Base-by-base conservation (phyloP, 2,329 filamentous ascomycete species). In the Podosphaera xanthii region DNA sequence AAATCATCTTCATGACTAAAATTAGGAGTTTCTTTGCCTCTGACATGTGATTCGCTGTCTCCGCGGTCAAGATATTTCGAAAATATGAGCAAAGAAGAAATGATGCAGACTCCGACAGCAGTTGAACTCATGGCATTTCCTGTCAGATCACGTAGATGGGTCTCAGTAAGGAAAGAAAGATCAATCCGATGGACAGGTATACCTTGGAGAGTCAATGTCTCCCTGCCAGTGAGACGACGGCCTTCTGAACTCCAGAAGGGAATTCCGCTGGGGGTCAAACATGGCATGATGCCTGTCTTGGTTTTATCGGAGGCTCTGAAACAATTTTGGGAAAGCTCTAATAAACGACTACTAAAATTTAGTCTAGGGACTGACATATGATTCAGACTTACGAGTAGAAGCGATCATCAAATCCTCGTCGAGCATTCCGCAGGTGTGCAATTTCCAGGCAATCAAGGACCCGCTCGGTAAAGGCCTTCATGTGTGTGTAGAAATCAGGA, bases 41-140 rank as follows among this genome's bases (percentile, higher is more conserved):
- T 36, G 2, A 30, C 14, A 33, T 9, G n/a, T 10, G 12, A 46
- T 6, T 14, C 48, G n/a, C 22, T 22, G 34, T 46, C 38, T 42
- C 55, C 49, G 34, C 57, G 30, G 35, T 59, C n/a, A 31, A 62
- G 55, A 1, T 62, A 36, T 5, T 60, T 30, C 5, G 59, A 36
- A 44, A 67, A 65, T 4, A 65, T 59, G 44, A 81, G 75, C 1
- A 90, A 68, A 0, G 79, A 76, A 1, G 79, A 72, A 1, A 87
- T 65, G 1, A 86, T 75, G 0, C 78, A 77, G 1, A 77, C 74
- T 2, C 82, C 83, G 8, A 89, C 79, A 0, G 88, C 83, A 0
- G 86, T 84, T 0, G 80, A 80, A 0, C 78, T 81, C 86, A 91
- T 91, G 0, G 86, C 86, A 67, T 92, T 91, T 0, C 86, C 86